Percentiles rank a stretch among this genome's conserved stretches.
phyloP scores from a whole-genome alignment of 345 rosid genomes.

The Bruguiera parviflora region DNA sequence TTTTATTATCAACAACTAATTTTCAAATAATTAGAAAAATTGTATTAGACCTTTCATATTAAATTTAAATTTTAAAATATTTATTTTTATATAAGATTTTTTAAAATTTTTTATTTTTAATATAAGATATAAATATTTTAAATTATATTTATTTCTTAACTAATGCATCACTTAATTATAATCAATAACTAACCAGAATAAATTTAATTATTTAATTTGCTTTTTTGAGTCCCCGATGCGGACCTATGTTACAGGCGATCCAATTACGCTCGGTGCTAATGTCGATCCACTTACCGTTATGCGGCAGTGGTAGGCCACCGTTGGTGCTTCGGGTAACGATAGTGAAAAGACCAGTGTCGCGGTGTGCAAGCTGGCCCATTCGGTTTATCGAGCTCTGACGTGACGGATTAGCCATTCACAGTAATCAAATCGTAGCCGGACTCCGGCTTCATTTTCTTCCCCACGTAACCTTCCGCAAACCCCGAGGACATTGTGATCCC shows the following conservation, averaged over 20 bases:
- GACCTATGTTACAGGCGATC: neutral
- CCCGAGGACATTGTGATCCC: conserved; percentile 7
- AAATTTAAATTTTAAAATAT: too few species aligned
- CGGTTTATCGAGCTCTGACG: neutral
- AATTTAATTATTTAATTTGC: too few species aligned
- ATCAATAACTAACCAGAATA: too few species aligned
- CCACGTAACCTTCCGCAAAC: neutral
- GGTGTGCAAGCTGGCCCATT: conserved; percentile 9
- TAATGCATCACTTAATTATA: too few species aligned
- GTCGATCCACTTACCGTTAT: conserved; percentile 6
- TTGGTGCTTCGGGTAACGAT: neutral
- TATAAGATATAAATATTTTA: too few species aligned
- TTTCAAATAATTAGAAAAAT: too few species aligned
- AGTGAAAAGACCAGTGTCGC: conserved; percentile 1
- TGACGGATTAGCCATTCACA: conserved; percentile 9
- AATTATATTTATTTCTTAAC: too few species aligned
- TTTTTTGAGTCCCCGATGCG: too few species aligned
- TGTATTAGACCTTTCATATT: too few species aligned
- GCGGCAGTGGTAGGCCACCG: conserved; percentile 5
- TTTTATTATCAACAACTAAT: too few species aligned
- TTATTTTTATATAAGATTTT: too few species aligned
- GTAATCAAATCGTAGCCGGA: conserved; percentile 2
- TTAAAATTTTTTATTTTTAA: too few species aligned
- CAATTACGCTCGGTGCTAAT: neutral
- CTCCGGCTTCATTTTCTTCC: conserved; percentile 1